Conservation (phyloP, 257 asterid species). For the Verbena officinalis region DNA sequence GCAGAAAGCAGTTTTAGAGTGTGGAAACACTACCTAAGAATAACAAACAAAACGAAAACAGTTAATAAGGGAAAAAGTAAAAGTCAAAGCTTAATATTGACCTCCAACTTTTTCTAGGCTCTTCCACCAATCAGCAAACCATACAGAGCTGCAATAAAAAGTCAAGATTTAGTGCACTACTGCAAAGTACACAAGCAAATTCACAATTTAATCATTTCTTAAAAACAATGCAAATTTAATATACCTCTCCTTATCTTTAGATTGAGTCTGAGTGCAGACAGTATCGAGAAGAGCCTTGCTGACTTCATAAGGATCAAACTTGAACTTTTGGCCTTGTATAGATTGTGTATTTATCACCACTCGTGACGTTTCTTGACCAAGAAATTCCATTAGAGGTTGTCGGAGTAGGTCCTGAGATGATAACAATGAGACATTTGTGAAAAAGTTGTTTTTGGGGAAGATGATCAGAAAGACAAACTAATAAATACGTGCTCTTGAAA, state of each 20-base stretch:
- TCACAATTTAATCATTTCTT: too few relatives aligned
- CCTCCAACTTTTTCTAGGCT: conserved; percentile 43
- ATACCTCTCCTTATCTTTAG: conserved; percentile 57
- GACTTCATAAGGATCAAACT: conserved; percentile 53
- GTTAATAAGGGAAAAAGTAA: neutral
- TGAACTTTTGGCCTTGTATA: conserved; percentile 35
- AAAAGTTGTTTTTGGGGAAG: conserved; percentile 16
- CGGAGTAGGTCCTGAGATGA: conserved; percentile 68
- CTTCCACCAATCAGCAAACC: conserved; percentile 68
- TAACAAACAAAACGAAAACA: conserved; percentile 3
- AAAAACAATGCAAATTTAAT: neutral
- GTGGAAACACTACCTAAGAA: too few relatives aligned
- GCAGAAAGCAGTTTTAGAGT: too few relatives aligned
- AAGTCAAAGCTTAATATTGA: conserved; percentile 24
- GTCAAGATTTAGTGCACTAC: conserved; percentile 3
- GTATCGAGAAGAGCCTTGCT: conserved; percentile 50
- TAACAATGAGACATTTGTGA: conserved; percentile 9
- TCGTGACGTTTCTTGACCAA: conserved; percentile 56
- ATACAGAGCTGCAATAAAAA: conserved; percentile 47
- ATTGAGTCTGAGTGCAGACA: conserved; percentile 46
- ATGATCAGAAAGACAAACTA: conserved; percentile 4
- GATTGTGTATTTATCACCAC: conserved; percentile 40
- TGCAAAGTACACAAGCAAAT: neutral
- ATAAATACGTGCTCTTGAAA: neutral
- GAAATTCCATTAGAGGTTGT: conserved; percentile 69